Conservation (phyloP, 1,284 basidiomycete species). For the Mycosarcoma maydis region DNA sequence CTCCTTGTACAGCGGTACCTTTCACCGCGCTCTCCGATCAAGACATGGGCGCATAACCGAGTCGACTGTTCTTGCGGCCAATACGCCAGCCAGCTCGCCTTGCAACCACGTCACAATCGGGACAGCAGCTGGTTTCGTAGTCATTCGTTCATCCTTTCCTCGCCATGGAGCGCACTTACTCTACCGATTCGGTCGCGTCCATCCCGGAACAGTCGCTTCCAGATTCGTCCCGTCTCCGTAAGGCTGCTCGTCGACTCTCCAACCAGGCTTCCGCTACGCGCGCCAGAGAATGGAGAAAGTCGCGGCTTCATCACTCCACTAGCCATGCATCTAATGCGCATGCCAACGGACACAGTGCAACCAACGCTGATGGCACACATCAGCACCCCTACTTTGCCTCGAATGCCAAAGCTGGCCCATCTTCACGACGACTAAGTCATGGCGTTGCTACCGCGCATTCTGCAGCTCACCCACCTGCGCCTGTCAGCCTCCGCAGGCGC, state of each 20-base stretch:
- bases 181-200: conserved; percentile 45
- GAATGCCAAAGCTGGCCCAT: conserved; percentile 36
- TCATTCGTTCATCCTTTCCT: too few relatives aligned
- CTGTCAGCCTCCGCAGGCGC: conserved; percentile 21
- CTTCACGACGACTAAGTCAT: conserved; percentile 23
- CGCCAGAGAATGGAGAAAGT: conserved; percentile 40
- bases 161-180: conserved; percentile 47
- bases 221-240: conserved; percentile 36
- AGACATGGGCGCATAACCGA: too few relatives aligned
- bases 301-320: conserved; percentile 20
- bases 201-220: conserved; percentile 27
- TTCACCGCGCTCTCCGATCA: too few relatives aligned
- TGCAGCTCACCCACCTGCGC: conserved; percentile 4
- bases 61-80: neutral
- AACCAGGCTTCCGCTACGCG: conserved; percentile 36
- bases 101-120: neutral
- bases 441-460: conserved; percentile 2
- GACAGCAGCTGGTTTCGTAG: too few relatives aligned
- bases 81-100: neutral
- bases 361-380: neutral
- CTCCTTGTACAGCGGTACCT: too few relatives aligned
- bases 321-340: neutral
- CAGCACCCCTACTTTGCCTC: neutral
- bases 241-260: conserved; percentile 41
- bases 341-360: neutral